Evolutionary conservation across 177 flowering plant genomes (phyloP), one percentile per base, ranked within the genome.

Genomic region (Vitis hybrid): DNA sequence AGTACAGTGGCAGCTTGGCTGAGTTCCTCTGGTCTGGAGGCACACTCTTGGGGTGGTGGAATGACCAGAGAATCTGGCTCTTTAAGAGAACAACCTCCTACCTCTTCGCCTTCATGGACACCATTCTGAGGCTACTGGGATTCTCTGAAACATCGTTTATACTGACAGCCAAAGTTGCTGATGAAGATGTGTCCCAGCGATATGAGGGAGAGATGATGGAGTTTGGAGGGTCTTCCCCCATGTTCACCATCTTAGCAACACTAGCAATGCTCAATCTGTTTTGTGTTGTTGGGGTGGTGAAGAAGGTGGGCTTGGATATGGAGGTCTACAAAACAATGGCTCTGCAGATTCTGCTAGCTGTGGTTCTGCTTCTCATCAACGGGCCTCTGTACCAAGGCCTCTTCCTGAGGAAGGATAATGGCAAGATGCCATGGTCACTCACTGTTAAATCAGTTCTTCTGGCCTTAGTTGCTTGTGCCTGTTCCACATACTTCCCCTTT

Each of bases 41-140:
- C 61, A 80, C 85, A 19, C 4, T 78, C 57, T 65, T n/a, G 5
- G 81, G 73, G 1, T 88, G 90, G 90, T 86, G 84, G 86, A 85
- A 85, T 55, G 66, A 73, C 0, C 82, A 81, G 31, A 70, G 90
- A 29, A 83, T 86, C 48, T 78, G 83, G 80, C 71, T 88, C 10
- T 73, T 70, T 26, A 74, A 74, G 52, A 79, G 87, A 71, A 75
- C 82, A 55, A 80, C 68, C 48, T 83, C 84, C 50, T 81, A 77
- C 70, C 56, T 83, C 26, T 79, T 83, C 50, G 86, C 75, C 51
- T 61, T 75, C 33, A n/a, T 75, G 0, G 86, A 83, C 49, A 71
- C 79, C 62, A 55, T 72, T 7, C 22, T 74, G 18, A 78, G 65
- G 56, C 10, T 26, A 10, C 49, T 75, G 1, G 86, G 86, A 15